A percentile compares a stretch with the other conserved stretches of the same genome.
phyloP scores from a whole-genome alignment of 169 alveolate species.

The Eimeria brunetti region DNA sequence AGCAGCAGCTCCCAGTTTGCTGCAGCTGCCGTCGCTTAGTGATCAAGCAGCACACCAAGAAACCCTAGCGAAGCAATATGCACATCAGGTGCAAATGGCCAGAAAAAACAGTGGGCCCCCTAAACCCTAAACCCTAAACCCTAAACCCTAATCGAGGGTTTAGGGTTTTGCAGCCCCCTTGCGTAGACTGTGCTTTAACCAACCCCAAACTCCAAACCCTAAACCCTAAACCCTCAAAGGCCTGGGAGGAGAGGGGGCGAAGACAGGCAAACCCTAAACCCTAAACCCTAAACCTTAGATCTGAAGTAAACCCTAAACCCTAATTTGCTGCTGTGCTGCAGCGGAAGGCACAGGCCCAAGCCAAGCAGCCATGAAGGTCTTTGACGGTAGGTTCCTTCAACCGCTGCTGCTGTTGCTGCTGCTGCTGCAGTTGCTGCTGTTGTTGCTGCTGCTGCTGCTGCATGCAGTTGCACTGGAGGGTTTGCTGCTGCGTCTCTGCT shows the following conservation, averaged over 20 bases:
- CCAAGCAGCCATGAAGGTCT: background rate
- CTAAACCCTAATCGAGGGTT: background rate
- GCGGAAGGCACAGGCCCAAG: background rate
- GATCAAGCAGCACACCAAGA: constrained; percentile 13
- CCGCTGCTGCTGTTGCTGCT: background rate
- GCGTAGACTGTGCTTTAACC: too few species aligned
- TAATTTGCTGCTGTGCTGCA: background rate
- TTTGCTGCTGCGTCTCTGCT: background rate
- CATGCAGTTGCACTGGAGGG: background rate
- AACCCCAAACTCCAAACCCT: background rate
- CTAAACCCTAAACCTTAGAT: too few species aligned
- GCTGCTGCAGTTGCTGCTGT: too few species aligned
- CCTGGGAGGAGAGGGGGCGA: too few species aligned
- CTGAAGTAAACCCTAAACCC: background rate
- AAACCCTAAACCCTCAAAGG: too few species aligned
- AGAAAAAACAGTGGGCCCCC: background rate
- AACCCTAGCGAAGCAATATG: background rate
- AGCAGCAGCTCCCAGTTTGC: background rate
- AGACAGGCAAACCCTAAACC: background rate
- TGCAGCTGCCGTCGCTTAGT: constrained; percentile 22
- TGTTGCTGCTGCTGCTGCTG: too few species aligned
- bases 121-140: background rate
- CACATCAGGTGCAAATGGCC: background rate
- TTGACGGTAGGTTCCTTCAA: constrained; percentile 2
- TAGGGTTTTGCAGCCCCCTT: background rate